Evolutionary conservation across 345 rosid genomes (phyloP), one percentile per base, ranked within the genome.

Genomic region (Pelargonium nanum): DNA sequence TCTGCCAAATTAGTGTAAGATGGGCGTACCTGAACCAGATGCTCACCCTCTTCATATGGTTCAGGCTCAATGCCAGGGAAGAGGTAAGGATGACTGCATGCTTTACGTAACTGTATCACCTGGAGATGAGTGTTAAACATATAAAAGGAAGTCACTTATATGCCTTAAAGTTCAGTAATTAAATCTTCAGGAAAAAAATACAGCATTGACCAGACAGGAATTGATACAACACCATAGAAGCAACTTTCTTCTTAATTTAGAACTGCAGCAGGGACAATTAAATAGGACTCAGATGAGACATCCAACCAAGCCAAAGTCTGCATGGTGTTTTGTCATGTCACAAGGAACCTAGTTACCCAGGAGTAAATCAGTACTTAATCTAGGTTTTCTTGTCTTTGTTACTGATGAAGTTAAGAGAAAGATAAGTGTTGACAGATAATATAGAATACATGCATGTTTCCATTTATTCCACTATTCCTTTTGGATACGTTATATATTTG

Each of bases 1-100:
- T 23, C 6, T 7, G 24, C 24, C 22, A 51, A 15, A 52, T 22
- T 53, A 53, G 53, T 56, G 48, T 65, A 25, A 56, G 51, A 64
- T 24, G 59, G 22, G 24, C 61, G 19, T 77, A 91, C 96, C 97
- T 88, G 89, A 71, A 83, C 82, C 34, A 91, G 85, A 74, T 91
- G 97, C 78, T 89, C 96, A 56, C 89, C 97, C 68, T 88, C 97
- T 82, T 88, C 83, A 60, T 72, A 91, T 58, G 97, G 97, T 72
- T 88, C 96, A 6, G 96, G 89, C 73, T 91, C 96, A 53, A 91
- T 91, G 58, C 97, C 91, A 54, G 89, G 94, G 72, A 91, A 91
- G 66, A 91, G 88, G 70, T 88, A 91, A 67, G 96, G 96, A 70
- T 88, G 97, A 77, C 97, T 88, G 68, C 94, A 88, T 59, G 96